phyloP scores from a whole-genome alignment of 768 basidiomycete species.

The Termitomyces sp. region DNA sequence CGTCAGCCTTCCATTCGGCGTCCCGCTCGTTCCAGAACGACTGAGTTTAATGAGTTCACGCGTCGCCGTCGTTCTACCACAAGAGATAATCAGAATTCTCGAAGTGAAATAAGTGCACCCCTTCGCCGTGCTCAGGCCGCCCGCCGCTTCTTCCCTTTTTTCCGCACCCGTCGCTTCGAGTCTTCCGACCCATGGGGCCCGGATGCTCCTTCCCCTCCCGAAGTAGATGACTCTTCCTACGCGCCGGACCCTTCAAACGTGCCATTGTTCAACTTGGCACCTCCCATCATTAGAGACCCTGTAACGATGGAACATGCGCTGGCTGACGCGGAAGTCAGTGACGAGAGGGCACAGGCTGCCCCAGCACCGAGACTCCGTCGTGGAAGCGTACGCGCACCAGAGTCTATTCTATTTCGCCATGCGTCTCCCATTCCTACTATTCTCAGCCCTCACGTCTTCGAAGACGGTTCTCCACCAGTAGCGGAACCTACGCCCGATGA shows the following conservation, averaged over 20 bases:
- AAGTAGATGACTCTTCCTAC: conserved; percentile 2
- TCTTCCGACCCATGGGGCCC: conserved; percentile 20
- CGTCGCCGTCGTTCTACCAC: conserved; percentile 55
- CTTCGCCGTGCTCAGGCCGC: conserved; percentile 22
- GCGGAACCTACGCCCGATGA: conserved; percentile 4
- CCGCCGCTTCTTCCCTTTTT: conserved; percentile 57
- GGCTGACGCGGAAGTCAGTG: conserved; percentile 26
- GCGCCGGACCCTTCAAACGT: conserved; percentile 15
- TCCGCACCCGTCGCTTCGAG: conserved; percentile 40
- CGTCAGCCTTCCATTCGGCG: conserved; percentile 65
- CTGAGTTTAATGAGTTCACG: conserved; percentile 74
- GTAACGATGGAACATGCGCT: conserved; percentile 12
- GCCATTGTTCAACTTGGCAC: conserved; percentile 23
- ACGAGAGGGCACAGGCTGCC: conserved; percentile 23
- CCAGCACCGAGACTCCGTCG: conserved; percentile 55
- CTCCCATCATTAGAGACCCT: conserved; percentile 14
- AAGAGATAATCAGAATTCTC: conserved; percentile 28
- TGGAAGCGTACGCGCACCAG: conserved; percentile 64
- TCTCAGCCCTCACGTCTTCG: conserved; percentile 1
- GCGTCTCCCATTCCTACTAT: conserved; percentile 30
- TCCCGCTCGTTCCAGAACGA: conserved; percentile 45
- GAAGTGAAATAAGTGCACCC: conserved; percentile 24
- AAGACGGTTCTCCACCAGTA: neutral
- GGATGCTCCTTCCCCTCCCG: conserved; percentile 15
- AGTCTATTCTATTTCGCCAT: conserved; percentile 50